Evolutionary conservation across 108 stramenopile species (phyloP), one percentile per base, ranked within the genome.

Genomic region (Hondaea fermentalgiana): DNA sequence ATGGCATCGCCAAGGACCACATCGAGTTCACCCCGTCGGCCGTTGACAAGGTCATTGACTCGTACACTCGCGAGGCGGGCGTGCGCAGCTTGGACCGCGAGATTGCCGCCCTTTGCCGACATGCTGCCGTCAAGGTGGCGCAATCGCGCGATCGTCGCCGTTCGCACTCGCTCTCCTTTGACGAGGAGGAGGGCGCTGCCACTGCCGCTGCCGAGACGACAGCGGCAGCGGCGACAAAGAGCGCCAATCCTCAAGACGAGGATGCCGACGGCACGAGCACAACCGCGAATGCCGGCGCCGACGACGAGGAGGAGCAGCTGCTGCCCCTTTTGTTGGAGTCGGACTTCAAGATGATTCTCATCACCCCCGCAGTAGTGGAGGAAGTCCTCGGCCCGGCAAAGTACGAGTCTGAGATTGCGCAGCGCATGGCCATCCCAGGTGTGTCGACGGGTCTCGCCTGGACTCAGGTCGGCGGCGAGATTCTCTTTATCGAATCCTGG

Each of bases 381-480:
- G 95, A 97, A 60, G 97, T 96, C 87, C 95, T 98, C 6, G 98
- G 98, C 8, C 97, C 97, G 89, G 96, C 96, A 21, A 93, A 96
- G 43, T 98, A 97, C 90, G 96, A 95, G 6, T 95, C 94, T 44
- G 97, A 97, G 76, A 92, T 97, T 8, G 76, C 97, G 69, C 97
- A 98, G 87, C 96, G 94, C 60, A 94, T 95, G 4, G 90, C 97
- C 3, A 96, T 97, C 5, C 91, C 96, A 59, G 98, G 98, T 6
- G 96, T 98, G 87, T 97, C 97, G 4, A 97, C 97, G 97, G 98
- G 98, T 2, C 93, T 99, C 58, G 97, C 97, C 5, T 99, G 97
- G 95, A 98, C 97, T 5, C 95, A 97, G 57, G 96, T 97, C 96
- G 98, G 98, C 57, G 98, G 98, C 5, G 94, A 97, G 10, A 95